Base-by-base conservation (phyloP, 352 stramenopile genomes). In the Globisporangium cederbergense region DNA sequence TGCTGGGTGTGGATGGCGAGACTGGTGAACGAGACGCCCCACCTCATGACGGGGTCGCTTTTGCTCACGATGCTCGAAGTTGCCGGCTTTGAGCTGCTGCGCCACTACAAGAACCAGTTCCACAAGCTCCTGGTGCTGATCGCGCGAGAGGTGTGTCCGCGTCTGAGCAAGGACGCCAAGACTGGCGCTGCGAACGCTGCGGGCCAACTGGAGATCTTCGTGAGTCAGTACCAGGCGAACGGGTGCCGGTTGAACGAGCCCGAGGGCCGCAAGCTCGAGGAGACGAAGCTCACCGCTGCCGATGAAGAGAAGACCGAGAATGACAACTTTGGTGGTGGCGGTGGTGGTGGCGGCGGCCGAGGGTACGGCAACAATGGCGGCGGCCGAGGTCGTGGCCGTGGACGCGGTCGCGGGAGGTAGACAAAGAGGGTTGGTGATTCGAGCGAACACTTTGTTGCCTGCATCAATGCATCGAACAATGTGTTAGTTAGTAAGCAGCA, bases 11-110 rank as follows among this genome's bases (percentile, higher is more conserved):
- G 83, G 83, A 64, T 93, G 7, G 83, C 83, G 52, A 72, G 81
- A 36, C 62, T 93, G 16, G 68, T 89, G 47, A 91, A 91, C 53
- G 83, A 90, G 22, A 66, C 79, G n/a, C 78, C 77, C 1, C 73
- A 91, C 65, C 68, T 91, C 58, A 88, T 93, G 71, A 91, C 85
- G 25, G 85, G 74, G 2, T 71, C 82, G 36, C 54, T 93, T 7
- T 65, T 84, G 49, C 78, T 91, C 38, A 91, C 83, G 45, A 89
- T 93, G 63, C 70, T 93, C 40, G 85, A 93, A 81, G 80, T 91
- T 25, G 81, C 82, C 1, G 79, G 85, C 45, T 91, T 81, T 64
- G 85, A 91, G 66, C 65, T 91, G 14, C 64, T 78, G 9, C 76
- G 73, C 9, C 68, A 71, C 38, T 93, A 91, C 75, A 88, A 84